Conservation (phyloP, 78 protist genomes). For the Dictyostelium purpureum region DNA sequence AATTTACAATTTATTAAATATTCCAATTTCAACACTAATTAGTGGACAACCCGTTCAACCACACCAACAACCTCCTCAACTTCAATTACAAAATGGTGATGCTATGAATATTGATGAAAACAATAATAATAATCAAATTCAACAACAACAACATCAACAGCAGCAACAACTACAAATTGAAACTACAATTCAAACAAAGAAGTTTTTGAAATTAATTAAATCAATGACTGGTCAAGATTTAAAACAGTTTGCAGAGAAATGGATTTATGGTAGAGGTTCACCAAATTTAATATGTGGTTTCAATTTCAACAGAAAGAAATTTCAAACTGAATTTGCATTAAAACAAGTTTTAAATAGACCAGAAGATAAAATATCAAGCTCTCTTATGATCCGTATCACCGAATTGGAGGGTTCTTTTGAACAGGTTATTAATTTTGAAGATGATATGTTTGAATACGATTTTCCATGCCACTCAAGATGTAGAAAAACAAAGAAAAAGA, state of each 20-base stretch:
- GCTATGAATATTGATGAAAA: background rate
- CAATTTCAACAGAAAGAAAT: slow-evolving; percentile 73
- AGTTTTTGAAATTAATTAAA: slow-evolving; percentile 66
- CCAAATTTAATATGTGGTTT: slow-evolving; percentile 69
- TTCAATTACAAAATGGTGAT: background rate
- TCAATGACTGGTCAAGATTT: slow-evolving; percentile 77
- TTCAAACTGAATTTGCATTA: slow-evolving; percentile 73
- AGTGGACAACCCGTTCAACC: background rate
- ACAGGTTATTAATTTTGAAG: slow-evolving; percentile 57
- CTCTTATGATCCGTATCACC: slow-evolving; percentile 25
- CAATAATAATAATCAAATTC: background rate
- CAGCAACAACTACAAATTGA: slow-evolving; percentile 1
- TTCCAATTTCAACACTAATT: background rate
- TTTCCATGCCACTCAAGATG: slow-evolving; percentile 66
- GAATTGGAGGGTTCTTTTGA: slow-evolving; percentile 80
- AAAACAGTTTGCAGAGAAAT: slow-evolving; percentile 73
- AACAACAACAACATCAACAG: background rate
- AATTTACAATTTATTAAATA: slow-evolving; percentile 31
- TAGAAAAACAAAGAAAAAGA: slow-evolving; percentile 64
- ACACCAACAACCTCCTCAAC: background rate
- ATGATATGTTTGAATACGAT: slow-evolving; percentile 66
- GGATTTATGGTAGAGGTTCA: slow-evolving; percentile 76
- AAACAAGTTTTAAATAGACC: slow-evolving; percentile 31
- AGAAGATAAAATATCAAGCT: slow-evolving; percentile 53
- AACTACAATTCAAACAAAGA: slow-evolving; percentile 64